Base-by-base conservation (phyloP, 2,329 filamentous ascomycete genomes). In the Nemania bipapillata region DNA sequence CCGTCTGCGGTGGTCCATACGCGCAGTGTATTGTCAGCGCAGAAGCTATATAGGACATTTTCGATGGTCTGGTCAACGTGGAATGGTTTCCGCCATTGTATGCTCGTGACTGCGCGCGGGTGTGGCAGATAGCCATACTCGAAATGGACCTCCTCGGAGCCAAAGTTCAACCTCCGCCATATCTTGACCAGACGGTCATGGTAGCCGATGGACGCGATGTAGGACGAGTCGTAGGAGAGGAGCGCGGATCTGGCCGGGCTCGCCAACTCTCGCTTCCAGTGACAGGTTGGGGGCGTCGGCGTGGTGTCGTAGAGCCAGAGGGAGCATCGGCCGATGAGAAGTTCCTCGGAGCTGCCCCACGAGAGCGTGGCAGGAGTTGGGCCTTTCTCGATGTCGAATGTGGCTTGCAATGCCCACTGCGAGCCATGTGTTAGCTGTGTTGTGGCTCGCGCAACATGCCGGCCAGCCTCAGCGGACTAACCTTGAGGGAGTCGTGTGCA, bases 61-160 rank as follows among this genome's bases (percentile, higher is more conserved):
- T 96, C 92, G 63, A 91, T 87, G 5, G 89, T 89, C 77, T 97
- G 92, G 40, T 95, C 92, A 15, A 89, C 82, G 76, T 96, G 89
- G 70, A 89, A 88, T 5, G 93, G 92, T 70, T 89, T 88, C 54
- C 93, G 90, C 96, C 96, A 99, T 78, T 95, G 90, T 68, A 97
- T 82, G 68, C 88, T 89, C 2, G 92, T 95, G n/a, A 99, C 89
- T 0, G 90, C 82, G 28, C 87, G 85, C 0, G 93, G 92, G 78
- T 99, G 96, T n/a, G 90, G 85, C 1, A 99, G 88, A 80, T 98
- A 98, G 30, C 90, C 90, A 75, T 97, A 90, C 75, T 98, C 95
- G 80, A 98, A 98, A 65, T 92, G 87, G 45, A 93, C 91, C 73
- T 96, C 91, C 66, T 93, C 91, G 0, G 89, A 87, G 15, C 93